These are phyloP conservation scores for Zea luxurians DNA, from an alignment of 176 grass and related monocot species.

Conservation along the genomic window DNA sequence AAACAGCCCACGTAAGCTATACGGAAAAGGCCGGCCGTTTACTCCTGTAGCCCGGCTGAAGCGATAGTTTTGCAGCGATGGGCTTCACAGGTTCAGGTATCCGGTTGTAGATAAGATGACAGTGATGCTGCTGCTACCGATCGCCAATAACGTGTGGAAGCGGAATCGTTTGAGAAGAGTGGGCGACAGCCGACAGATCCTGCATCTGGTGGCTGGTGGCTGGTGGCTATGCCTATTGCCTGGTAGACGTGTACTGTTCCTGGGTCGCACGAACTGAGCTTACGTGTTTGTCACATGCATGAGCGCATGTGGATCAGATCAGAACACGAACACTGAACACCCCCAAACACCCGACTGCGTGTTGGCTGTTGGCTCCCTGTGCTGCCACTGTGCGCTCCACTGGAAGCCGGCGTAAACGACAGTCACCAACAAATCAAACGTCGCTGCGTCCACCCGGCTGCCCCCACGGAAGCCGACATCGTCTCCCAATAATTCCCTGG, in stretches of 20 bases:
- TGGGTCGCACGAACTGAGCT: not conserved
- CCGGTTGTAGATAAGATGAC: too few relatives aligned
- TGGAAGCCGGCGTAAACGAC: not conserved
- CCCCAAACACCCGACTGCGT: too few relatives aligned
- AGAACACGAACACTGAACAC: not conserved
- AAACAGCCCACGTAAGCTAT: not conserved
- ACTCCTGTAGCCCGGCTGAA: not conserved
- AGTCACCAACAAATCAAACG: not conserved
- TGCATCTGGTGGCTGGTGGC: too few relatives aligned
- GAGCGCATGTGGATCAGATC: not conserved
- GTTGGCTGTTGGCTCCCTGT: not conserved
- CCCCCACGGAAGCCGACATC: not conserved
- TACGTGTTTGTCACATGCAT: not conserved
- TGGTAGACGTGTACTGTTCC: not conserved
- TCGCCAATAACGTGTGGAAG: not conserved
- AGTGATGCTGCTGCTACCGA: too few relatives aligned
- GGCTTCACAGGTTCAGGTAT: not conserved
- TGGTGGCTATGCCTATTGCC: too few relatives aligned
- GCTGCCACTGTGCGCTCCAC: not conserved
- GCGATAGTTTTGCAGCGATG: not conserved
- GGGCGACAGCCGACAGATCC: not conserved
- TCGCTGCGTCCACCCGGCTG: not conserved
- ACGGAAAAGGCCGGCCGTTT: not conserved
- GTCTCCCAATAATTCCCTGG: conserved; percentile 22
- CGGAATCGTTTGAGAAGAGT: not conserved